Base-by-base conservation (phyloP, 306 rosid genomes). In the Mimosa bimucronata region DNA sequence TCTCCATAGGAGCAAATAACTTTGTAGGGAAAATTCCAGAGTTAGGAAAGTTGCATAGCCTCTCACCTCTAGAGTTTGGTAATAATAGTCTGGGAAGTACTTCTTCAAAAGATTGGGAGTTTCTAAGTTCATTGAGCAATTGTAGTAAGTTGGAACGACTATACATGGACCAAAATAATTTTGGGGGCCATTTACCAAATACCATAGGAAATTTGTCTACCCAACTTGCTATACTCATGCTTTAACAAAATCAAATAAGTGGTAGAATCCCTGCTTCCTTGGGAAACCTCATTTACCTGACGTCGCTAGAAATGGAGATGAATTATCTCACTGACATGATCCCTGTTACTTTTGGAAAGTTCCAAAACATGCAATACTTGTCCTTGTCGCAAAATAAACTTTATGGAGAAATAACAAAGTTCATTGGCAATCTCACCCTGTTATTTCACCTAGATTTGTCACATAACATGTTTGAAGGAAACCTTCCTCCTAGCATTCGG, bases 21-120 rank as follows among this genome's bases (percentile, higher is more conserved):
- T 79, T 79, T 34, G 58, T 13, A 3, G 82, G 77, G 16, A 31
- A 28, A 55, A 14, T 61, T 12, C 67, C 67, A 61, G 69, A 28
- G 50, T 69, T 78, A 4, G 82, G 71, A 23, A 79, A 30, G 3
- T 45, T 71, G 21, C 23, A 10, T 28, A 21, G 57, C 46, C 69
- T 71, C 42, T 71, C 38, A 19, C 0, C 0, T 3, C 16, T 57
- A 0, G 64, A 3, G 0, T 0, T 57, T 0, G 2, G 0, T 9
- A 0, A 0, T 0, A 57, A 9, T 23, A 21, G 3, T 57, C 1
- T 21, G 2, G 64, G 64, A 23, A 57, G 7, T 8, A 23, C 10
- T 10, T 23, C 64, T 2, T 9, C 31, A 21, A 10, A 23, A 57
- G 64, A 57, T 1, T 57, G 6, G 30, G 30, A 57, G 15, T 57